These are phyloP conservation scores for Phlebiopsis gigantea DNA, from an alignment of 768 basidiomycete genomes.

Conservation along the genomic window DNA sequence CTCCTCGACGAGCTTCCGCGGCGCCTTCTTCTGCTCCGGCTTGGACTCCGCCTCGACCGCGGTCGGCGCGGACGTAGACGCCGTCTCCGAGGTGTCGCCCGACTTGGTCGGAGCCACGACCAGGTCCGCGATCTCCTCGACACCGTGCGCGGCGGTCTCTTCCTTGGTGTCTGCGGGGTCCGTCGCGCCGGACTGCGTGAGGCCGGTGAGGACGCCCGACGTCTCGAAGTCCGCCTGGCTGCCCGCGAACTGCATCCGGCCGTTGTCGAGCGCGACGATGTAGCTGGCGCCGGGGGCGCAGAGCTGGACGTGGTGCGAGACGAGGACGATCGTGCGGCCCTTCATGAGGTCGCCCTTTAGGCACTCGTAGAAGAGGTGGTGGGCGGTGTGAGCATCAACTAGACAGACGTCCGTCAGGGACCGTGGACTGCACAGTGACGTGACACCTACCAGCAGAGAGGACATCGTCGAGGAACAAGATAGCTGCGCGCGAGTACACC, in stretches of 20 bases:
- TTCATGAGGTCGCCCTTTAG: constrained; percentile 71
- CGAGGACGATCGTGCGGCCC: constrained; percentile 81
- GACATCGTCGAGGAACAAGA: constrained; percentile 83
- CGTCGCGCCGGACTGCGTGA: constrained; percentile 54
- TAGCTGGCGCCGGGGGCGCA: constrained; percentile 77
- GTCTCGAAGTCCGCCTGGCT: constrained; percentile 53
- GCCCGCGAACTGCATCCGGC: constrained; percentile 73
- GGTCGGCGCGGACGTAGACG: constrained; percentile 36
- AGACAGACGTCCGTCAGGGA: too few species aligned
- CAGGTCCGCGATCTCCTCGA: constrained; percentile 29
- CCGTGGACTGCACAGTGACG: too few species aligned
- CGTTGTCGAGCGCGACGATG: constrained; percentile 80
- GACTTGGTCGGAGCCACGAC: constrained; percentile 16
- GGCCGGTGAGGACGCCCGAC: constrained; percentile 60
- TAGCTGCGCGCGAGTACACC: constrained; percentile 82
- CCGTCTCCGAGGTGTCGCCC: constrained; percentile 33
- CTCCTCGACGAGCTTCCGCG: constrained; percentile 78
- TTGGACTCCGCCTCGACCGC: constrained; percentile 23
- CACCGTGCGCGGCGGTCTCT: constrained; percentile 4
- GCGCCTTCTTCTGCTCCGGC: constrained; percentile 44
- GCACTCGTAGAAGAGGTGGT: constrained; percentile 76
- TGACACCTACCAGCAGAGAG: constrained; percentile 37
- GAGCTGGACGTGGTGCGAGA: constrained; percentile 92
- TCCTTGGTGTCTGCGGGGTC: constrained; percentile 15
- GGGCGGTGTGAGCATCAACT: constrained; percentile 86